Conservation (phyloP, 129 eudicot genomes). For the Flaveria bidentis region DNA sequence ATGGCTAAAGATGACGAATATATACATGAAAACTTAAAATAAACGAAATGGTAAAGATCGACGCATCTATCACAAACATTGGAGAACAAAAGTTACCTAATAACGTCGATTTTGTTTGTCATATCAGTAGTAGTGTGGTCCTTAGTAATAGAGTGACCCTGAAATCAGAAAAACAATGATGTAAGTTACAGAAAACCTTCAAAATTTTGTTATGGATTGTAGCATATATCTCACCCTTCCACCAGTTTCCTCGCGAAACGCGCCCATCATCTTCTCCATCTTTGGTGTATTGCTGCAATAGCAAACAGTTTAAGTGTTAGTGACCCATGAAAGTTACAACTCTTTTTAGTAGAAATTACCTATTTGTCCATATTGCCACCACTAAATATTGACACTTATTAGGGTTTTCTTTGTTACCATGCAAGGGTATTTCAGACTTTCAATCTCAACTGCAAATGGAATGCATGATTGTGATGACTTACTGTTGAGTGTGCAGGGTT, state of each 20-base stretch:
- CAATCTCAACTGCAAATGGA: neutral
- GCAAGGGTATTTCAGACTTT: neutral
- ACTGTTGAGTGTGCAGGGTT: conserved; percentile 49
- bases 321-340: neutral
- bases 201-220: neutral
- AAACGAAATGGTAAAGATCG: neutral
- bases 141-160: conserved; percentile 80
- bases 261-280: conserved; percentile 80
- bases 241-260: conserved; percentile 94
- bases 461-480: conserved; percentile 28
- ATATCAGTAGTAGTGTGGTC: neutral
- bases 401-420: conserved; percentile 3
- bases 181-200: conserved; percentile 1
- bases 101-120: neutral
- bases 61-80: neutral
- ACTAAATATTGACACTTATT: neutral
- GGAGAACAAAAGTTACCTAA: conserved; percentile 31
- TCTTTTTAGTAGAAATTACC: neutral
- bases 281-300: conserved; percentile 45
- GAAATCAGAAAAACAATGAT: conserved; percentile 29
- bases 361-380: neutral
- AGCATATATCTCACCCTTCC: conserved; percentile 60
- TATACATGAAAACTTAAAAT: neutral
- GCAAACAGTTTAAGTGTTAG: conserved; percentile 7
- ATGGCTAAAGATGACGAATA: neutral